A percentile compares a stretch with the other conserved stretches of the same genome.
Evolutionary conservation across 1,284 basidiomycete species (phyloP).

Genomic region (Fistulinella cinereoalba): DNA sequence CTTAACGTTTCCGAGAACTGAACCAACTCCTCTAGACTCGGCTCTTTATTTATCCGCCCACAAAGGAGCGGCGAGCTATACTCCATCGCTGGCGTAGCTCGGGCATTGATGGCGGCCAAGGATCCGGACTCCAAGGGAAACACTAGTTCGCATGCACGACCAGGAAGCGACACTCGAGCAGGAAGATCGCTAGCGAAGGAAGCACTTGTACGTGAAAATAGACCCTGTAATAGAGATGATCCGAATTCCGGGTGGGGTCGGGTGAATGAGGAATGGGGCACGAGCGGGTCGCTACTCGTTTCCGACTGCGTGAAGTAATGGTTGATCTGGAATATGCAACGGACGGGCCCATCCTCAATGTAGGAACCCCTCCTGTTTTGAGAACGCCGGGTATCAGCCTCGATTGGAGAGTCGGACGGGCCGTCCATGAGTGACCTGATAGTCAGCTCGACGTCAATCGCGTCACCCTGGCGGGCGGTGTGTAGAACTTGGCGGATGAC

Average conservation of each 20-base stretch:
- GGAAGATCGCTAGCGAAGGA: constrained; percentile 51
- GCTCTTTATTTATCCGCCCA: constrained; percentile 59
- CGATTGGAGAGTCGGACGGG: constrained; percentile 23
- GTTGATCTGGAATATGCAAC: constrained; percentile 58
- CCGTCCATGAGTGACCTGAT: constrained; percentile 37
- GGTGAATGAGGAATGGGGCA: constrained; percentile 21
- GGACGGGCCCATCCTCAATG: constrained; percentile 35
- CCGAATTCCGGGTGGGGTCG: constrained; percentile 58
- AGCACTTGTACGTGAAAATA: constrained; percentile 67
- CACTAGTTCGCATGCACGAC: constrained; percentile 53
- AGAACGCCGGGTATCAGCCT: constrained; percentile 16
- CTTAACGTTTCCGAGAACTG: constrained; percentile 78
- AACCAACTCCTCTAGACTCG: constrained; percentile 72
- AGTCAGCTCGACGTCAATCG: constrained; percentile 86
- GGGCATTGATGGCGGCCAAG: constrained; percentile 30
- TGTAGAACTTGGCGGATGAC: constrained; percentile 80
- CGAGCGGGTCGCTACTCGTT: constrained; percentile 10
- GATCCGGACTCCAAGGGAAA: constrained; percentile 57
- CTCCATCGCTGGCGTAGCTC: constrained; percentile 41
- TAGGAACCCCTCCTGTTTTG: constrained; percentile 27
- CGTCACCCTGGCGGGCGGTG: constrained; percentile 68
- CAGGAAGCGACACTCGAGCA: constrained; percentile 40
- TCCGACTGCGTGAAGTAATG: constrained; percentile 28
- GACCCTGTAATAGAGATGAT: constrained; percentile 59
- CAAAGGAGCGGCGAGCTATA: constrained; percentile 41